Conservation (phyloP, 164 flowering plant genomes). For the Litsea cubeba region DNA sequence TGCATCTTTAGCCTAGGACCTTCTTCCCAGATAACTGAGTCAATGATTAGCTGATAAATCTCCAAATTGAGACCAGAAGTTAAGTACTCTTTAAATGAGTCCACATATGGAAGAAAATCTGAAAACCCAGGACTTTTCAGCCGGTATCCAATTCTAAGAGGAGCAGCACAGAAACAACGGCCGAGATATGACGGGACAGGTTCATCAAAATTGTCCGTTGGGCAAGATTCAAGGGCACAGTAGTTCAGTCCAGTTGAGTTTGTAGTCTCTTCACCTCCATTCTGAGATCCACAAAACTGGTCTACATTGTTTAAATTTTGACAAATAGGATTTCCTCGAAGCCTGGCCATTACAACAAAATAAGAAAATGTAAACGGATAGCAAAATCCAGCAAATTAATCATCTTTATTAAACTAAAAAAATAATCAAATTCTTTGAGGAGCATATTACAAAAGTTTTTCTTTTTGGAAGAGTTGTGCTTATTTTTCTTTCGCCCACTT, state of each 20-base stretch:
- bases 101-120: constrained; percentile 44
- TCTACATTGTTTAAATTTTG: constrained; percentile 29
- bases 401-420: background rate
- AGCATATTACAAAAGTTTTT: background rate
- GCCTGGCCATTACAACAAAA: constrained; percentile 38
- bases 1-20: constrained; percentile 76
- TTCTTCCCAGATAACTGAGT: constrained; percentile 44
- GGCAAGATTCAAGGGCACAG: constrained; percentile 53
- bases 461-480: background rate
- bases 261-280: background rate
- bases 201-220: constrained; percentile 36
- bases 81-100: constrained; percentile 39
- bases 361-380: background rate
- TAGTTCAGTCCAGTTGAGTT: background rate
- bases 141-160: constrained; percentile 71
- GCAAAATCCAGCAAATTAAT: background rate
- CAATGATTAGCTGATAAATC: constrained; percentile 47
- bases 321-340: constrained; percentile 74
- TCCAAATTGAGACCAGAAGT: constrained; percentile 46
- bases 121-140: constrained; percentile 87
- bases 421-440: background rate
- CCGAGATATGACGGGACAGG: constrained; percentile 38
- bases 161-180: constrained; percentile 70
- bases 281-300: constrained; percentile 35
- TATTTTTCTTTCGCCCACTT: too few species aligned